A percentile compares a stretch with the other conserved stretches of the same genome.
phyloP scores from a whole-genome alignment of 2,329 filamentous ascomycete genomes.

The Fusarium brachygibbosum region DNA sequence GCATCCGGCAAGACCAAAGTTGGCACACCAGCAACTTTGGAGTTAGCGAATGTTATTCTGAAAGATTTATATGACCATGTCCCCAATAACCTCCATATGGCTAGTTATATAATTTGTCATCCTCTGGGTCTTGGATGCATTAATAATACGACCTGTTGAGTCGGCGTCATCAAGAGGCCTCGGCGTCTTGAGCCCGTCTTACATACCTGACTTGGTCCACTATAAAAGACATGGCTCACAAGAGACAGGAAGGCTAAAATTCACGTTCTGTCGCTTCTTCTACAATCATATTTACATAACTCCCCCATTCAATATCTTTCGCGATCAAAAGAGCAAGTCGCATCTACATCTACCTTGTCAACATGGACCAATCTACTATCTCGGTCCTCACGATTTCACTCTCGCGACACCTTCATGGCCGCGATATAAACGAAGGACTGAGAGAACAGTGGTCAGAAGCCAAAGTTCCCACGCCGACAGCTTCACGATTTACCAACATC shows the following conservation, averaged over 20 bases:
- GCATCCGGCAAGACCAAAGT: no score
- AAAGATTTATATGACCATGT: not conserved
- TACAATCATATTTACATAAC: no score
- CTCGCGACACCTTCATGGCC: constrained; percentile 5
- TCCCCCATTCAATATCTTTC: no score
- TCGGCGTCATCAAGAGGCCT: not conserved
- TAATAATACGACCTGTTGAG: not conserved
- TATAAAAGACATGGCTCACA: not conserved
- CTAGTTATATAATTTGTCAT: not conserved
- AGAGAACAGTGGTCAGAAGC: constrained; percentile 14
- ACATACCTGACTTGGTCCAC: not conserved
- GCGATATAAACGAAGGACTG: not conserved
- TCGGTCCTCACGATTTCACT: constrained; percentile 20
- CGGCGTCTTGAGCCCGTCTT: not conserved
- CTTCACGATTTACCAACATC: constrained; percentile 9
- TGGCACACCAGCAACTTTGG: no score
- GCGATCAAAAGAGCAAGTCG: no score
- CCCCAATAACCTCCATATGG: no score
- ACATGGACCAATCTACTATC: not conserved
- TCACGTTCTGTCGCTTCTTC: accelerated
- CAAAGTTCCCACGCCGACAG: not conserved
- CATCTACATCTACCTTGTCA: not conserved
- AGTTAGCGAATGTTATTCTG: no score
- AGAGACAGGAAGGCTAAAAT: no score
- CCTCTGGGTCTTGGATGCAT: not conserved